A percentile compares a stretch with the other conserved stretches of the same genome.
Conservation (phyloP, 371 early-diverging fungal species). For the Gilbertella persicaria region DNA sequence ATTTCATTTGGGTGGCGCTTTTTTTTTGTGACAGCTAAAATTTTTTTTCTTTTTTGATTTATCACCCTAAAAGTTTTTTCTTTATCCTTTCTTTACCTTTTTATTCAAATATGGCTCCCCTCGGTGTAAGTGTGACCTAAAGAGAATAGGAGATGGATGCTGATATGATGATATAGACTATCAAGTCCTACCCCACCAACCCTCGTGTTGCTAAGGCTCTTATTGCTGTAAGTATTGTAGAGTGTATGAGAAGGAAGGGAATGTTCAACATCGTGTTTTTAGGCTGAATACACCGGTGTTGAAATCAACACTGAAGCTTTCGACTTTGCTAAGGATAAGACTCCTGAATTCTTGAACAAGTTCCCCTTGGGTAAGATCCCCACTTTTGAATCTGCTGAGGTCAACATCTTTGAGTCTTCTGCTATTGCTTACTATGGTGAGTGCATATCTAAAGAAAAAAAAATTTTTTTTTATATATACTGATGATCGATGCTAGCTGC, state of each 20-base stretch:
- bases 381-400: conserved; percentile 75
- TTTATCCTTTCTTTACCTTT: not conserved
- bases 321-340: conserved; percentile 62
- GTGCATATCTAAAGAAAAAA: too few species aligned
- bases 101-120: conserved; percentile 1
- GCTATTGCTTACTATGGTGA: conserved; percentile 91
- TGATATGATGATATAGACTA: conserved; percentile 30
- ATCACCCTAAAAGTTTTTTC: not conserved
- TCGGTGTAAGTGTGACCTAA: conserved; percentile 3
- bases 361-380: conserved; percentile 86
- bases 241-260: conserved; percentile 22
- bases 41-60: too few species aligned
- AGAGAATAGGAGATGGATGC: not conserved
- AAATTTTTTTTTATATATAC: conserved; percentile 1
- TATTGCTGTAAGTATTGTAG: conserved; percentile 60
- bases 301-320: conserved; percentile 71
- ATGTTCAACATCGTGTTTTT: conserved; percentile 54
- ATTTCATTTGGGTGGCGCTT: too few species aligned
- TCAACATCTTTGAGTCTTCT: conserved; percentile 75
- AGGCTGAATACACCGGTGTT: conserved; percentile 73
- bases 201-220: conserved; percentile 67
- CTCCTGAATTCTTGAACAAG: conserved; percentile 80
- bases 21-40: too few species aligned
- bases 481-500: conserved; percentile 56
- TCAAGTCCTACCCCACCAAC: conserved; percentile 57